Base-by-base conservation (phyloP, 768 basidiomycete species). In the Ramaria sp. region DNA sequence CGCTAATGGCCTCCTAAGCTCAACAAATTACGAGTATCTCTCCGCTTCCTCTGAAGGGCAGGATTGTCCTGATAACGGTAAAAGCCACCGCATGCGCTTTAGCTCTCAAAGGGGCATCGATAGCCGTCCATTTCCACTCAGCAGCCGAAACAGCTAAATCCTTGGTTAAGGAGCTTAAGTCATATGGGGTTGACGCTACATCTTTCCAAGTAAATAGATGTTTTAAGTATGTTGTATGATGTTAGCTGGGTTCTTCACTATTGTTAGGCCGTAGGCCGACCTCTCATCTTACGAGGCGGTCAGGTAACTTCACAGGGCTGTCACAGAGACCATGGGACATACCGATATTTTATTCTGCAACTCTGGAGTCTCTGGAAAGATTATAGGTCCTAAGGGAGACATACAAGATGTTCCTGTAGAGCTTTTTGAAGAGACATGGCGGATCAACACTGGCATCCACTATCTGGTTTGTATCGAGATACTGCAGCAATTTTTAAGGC, bases 261-360 rank as follows among this genome's bases (percentile, higher is more conserved):
- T 16, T 20, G 16, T 3, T 15, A n/a, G n/a, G n/a, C n/a, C n/a
- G n/a, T 28, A 45, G 44, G 44, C 77, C 0, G 74, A 80, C 58
- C 57, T 78, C 28, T 69, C 66, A 7, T 62, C 65, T n/a, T 77
- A 75, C 61, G 73, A 75, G 13, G 63, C 59, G 1, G 73, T 73
- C n/a, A 69, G 72, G n/a, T 61, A 57, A 50, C 58, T 79, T 25
- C 67, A 78, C 57, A 62, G 64, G 12, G 66, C 70, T 16, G 73
- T 79, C 30, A 71, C 77, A 16, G 61, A 62, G 18, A 56, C 62
- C 5, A 63, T 79, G 44, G 78, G 78, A 0, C 66, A 75, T 52
- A 74, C 76, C 0, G 75, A 78, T 58, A 71, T 79, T 50, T 57
- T 79, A 34, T 78, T 76, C 61, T 75, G 73, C 58, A 80, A 80